A percentile compares a stretch with the other conserved stretches of the same genome.
Evolutionary conservation across 495 filamentous ascomycete genomes (phyloP).

Genomic region (Penicillium fimorum): DNA sequence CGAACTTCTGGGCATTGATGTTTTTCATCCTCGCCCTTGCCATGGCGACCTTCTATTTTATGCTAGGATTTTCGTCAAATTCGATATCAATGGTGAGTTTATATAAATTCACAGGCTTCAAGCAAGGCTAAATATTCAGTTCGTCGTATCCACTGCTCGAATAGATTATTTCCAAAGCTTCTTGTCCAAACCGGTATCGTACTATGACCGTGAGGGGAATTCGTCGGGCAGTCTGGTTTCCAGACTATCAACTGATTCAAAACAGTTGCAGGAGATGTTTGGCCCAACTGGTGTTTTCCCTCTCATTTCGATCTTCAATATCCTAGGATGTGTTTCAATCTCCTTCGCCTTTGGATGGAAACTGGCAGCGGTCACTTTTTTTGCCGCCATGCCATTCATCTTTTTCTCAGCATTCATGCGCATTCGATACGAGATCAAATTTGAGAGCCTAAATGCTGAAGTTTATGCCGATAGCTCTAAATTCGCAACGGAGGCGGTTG

Average conservation of each 20-base stretch:
- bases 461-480: slow-evolving; percentile 55
- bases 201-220: slow-evolving; percentile 53
- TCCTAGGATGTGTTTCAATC: slow-evolving; percentile 54
- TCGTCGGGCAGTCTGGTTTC: slow-evolving; percentile 51
- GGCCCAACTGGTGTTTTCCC: slow-evolving; percentile 40
- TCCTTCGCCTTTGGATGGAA: slow-evolving; percentile 64
- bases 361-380: slow-evolving; percentile 55
- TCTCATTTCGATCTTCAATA: slow-evolving; percentile 45
- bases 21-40: slow-evolving; percentile 58
- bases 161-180: slow-evolving; percentile 62
- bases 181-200: slow-evolving; percentile 53
- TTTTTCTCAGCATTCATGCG: slow-evolving; percentile 56
- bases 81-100: slow-evolving; percentile 33
- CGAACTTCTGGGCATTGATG: slow-evolving; percentile 66
- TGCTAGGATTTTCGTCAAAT: slow-evolving; percentile 52
- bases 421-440: slow-evolving; percentile 48
- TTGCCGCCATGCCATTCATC: slow-evolving; percentile 54
- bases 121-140: slow-evolving; percentile 7
- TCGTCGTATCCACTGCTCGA: slow-evolving; percentile 41
- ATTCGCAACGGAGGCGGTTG: slow-evolving; percentile 58
- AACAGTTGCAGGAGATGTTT: slow-evolving; percentile 60
- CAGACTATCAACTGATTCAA: slow-evolving; percentile 56
- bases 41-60: slow-evolving; percentile 50
- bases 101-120: too few species aligned
- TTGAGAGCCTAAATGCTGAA: slow-evolving; percentile 55